Evolutionary conservation across 495 filamentous ascomycete species (phyloP), one percentile per base, ranked within the genome.

Genomic region (Tetracladium setigerum): DNA sequence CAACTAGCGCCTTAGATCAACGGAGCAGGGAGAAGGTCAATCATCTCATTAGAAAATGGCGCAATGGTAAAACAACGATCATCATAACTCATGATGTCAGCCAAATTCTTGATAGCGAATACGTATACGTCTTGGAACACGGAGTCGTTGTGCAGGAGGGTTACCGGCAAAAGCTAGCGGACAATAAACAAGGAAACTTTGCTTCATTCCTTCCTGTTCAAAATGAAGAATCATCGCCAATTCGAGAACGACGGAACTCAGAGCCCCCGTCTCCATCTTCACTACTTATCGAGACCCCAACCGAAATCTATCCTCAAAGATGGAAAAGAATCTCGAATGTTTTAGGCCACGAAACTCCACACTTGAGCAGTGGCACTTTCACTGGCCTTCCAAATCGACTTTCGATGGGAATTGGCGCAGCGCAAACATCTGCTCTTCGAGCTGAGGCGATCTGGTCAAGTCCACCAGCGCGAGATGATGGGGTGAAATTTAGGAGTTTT

Each of bases 61-160:
- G 88, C 14, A 73, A 72, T 43, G 84, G 78, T 1, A 89, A 86
- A 58, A 96, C 89, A 0, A 95, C 88, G 3, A 84, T 95, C 38
- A 82, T 94, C 41, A 87, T 97, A 57, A 96, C 92, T 0, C 92
- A 97, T 55, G 89, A 97, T 50, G 81, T 89, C 39, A 76, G 82
- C 0, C 86, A 94, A 41, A 94, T 98, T 31, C 65, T 65, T 18
- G 72, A 78, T 0, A 54, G 79, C 14, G 89, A 96, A 45, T 91
- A 81, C 57, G 75, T 90, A 2, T 96, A 92, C 50, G 74, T 95
- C 1, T 63, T 98, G 39, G 83, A 94, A 36, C 59, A 81, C 10
- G 87, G 87, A 0, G 55, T 53, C 2, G 69, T 95, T 4, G 75
- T 84, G 2, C 77, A 94, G 54, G 67, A 83, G 50, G 92, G 91